Conservation (phyloP, 2,329 filamentous ascomycete genomes). For the Pseudogymnoascus sp. region DNA sequence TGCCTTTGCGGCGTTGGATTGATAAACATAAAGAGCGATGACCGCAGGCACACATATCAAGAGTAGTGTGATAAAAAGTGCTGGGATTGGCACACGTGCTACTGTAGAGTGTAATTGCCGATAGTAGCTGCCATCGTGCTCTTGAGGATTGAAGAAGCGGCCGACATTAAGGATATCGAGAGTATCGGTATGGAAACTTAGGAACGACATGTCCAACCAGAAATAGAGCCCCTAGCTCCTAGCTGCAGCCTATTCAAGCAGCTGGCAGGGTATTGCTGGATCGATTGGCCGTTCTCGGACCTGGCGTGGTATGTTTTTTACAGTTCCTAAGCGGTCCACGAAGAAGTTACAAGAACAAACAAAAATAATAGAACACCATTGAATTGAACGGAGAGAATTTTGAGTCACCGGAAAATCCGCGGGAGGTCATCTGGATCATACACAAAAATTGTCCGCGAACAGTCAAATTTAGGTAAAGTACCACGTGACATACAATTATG, state of each 20-base stretch:
- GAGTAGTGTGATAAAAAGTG: slow-evolving; percentile 24
- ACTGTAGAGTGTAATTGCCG: slow-evolving; percentile 21
- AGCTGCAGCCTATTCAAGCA: not conserved
- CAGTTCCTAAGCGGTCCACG: not conserved
- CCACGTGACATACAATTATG: not conserved
- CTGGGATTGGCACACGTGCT: slow-evolving; percentile 23
- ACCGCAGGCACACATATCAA: slow-evolving; percentile 26
- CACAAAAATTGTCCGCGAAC: not conserved
- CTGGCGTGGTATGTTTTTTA: not conserved
- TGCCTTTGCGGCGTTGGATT: slow-evolving; percentile 24
- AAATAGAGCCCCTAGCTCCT: not conserved
- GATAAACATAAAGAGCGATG: slow-evolving; percentile 26
- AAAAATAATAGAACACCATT: not conserved
- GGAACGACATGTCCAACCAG: not conserved
- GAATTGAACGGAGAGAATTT: not conserved
- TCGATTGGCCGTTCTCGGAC: not conserved
- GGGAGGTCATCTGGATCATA: not conserved
- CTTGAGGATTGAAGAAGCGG: slow-evolving; percentile 12
- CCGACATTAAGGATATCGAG: not conserved
- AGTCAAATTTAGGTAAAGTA: not conserved
- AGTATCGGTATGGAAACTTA: not conserved
- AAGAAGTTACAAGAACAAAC: not conserved
- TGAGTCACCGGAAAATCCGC: not conserved
- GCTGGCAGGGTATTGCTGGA: not conserved
- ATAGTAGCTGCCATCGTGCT: slow-evolving; percentile 23